Percentiles rank a stretch among this genome's conserved stretches.
Evolutionary conservation across 768 basidiomycete species (phyloP).

Genomic region (Tephrocybe sp.): DNA sequence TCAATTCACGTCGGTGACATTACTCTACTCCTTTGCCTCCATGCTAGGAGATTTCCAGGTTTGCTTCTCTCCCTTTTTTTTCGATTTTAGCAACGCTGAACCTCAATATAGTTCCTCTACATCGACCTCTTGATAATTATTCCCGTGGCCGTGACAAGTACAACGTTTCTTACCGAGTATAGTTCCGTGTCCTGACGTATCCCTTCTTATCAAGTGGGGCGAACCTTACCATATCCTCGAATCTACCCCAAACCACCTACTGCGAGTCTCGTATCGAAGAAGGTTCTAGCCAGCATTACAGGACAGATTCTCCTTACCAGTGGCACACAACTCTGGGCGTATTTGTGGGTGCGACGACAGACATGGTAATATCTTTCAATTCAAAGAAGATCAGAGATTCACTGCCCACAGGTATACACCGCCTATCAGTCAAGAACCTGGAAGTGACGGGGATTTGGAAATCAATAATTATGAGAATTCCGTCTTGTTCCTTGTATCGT

Average conservation of each 20-base stretch:
- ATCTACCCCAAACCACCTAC: constrained; percentile 92
- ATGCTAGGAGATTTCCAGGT: constrained; percentile 97
- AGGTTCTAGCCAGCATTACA: constrained; percentile 89
- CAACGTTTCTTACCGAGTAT: constrained; percentile 29
- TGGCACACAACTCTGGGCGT: constrained; percentile 81
- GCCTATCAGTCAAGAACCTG: constrained; percentile 51
- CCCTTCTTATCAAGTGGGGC: constrained; percentile 80
- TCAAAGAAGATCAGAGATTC: not conserved
- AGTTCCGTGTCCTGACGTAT: constrained; percentile 9
- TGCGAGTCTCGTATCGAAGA: constrained; percentile 92
- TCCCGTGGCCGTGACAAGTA: constrained; percentile 94
- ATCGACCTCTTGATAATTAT: constrained; percentile 99
- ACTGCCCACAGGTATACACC: constrained; percentile 65
- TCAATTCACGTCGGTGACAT: constrained; percentile 96
- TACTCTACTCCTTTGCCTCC: constrained; percentile 95
- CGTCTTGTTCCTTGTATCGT: constrained; percentile 88
- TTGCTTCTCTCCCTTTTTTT: constrained; percentile 18
- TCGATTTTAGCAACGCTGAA: constrained; percentile 6
- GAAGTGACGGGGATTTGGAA: constrained; percentile 70
- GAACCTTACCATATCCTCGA: constrained; percentile 85
- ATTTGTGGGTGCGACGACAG: constrained; percentile 84
- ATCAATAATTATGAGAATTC: constrained; percentile 93
- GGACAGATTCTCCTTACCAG: constrained; percentile 91
- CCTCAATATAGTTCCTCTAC: constrained; percentile 74
- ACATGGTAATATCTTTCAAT: constrained; percentile 62